Base-by-base conservation (phyloP, 345 rosid genomes). In the Excoecaria agallocha region DNA sequence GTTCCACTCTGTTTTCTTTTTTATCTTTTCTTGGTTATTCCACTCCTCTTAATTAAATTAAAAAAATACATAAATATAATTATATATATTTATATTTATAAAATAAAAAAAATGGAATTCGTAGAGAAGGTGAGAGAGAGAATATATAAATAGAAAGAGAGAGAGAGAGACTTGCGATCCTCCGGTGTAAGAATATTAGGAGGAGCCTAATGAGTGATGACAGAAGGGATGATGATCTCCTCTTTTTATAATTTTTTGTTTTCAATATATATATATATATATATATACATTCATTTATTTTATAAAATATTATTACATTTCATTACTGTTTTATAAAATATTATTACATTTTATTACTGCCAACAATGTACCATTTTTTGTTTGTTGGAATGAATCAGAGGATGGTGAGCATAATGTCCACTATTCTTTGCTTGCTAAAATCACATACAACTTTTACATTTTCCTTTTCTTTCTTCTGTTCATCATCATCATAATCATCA, bases 161-260 rank as follows among this genome's bases (percentile, higher is more conserved):
- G 48, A 54, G n/a, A 65, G 55, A 60, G 68, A 57, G 46, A 49
- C 74, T 81, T 82, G 72, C 85, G 82, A 86, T 86, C 82, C 83
- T 82, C 86, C 77, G 86, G 84, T 84, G 83, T 69, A 78, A 89
- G 90, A 90, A 89, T 81, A 89, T 86, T 85, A 83, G 89, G 86
- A 84, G 87, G 84, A 79, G 84, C 78, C 81, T 77, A 64, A 81
- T 73, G 81, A 78, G 84, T 76, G 81, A 72, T 83, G 85, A 73
- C 79, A 80, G 82, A 71, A 58, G 45, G 70, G 85, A 74, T 76
- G 85, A 74, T 82, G 85, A 63, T 81, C 69, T 48, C 67, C 63
- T 39, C 38, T 45, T 52, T 43, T 67, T 51, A 6, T 10, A 3
- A 3, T 39, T 63, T 11, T 64, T 68, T n/a, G 48, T 58, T 35